Percentiles rank a stretch among this genome's conserved stretches.
Evolutionary conservation across 1,139 yeast species (phyloP).

Genomic region (Scheffersomyces stambukii): DNA sequence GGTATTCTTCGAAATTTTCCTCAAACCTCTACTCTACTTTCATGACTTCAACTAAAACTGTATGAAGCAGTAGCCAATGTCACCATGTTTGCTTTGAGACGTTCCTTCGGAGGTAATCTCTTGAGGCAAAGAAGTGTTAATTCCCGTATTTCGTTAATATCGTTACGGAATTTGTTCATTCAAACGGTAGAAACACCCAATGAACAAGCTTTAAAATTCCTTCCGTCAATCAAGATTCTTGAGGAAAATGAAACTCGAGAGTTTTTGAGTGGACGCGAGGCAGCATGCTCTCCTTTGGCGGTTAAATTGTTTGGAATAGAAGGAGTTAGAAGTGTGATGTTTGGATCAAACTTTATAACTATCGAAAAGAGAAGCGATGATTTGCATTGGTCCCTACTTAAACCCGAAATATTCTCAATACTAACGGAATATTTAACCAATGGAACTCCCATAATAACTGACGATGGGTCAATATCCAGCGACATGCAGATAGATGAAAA

Average conservation of each 20-base stretch:
- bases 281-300: constrained; percentile 53
- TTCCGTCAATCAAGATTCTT: constrained; percentile 42
- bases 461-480: constrained; percentile 21
- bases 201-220: constrained; percentile 44
- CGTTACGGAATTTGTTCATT: constrained; percentile 26
- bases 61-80: too few relatives aligned
- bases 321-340: constrained; percentile 49
- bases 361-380: constrained; percentile 65
- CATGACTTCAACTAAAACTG: too few relatives aligned
- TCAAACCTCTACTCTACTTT: too few relatives aligned
- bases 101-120: too few relatives aligned
- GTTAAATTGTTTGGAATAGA: constrained; percentile 49
- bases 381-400: constrained; percentile 69
- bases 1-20: too few relatives aligned
- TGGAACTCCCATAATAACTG: constrained; percentile 59
- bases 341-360: constrained; percentile 70
- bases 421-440: constrained; percentile 79
- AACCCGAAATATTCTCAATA: constrained; percentile 84
- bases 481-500: constrained; percentile 49
- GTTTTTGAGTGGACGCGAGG: constrained; percentile 52
- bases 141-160: background rate
- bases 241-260: constrained; percentile 48
- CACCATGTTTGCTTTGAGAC: too few relatives aligned
- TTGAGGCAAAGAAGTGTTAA: too few relatives aligned
- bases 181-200: constrained; percentile 45